Base-by-base conservation (phyloP, 2,329 filamentous ascomycete genomes). In the Fusarium stilboides region DNA sequence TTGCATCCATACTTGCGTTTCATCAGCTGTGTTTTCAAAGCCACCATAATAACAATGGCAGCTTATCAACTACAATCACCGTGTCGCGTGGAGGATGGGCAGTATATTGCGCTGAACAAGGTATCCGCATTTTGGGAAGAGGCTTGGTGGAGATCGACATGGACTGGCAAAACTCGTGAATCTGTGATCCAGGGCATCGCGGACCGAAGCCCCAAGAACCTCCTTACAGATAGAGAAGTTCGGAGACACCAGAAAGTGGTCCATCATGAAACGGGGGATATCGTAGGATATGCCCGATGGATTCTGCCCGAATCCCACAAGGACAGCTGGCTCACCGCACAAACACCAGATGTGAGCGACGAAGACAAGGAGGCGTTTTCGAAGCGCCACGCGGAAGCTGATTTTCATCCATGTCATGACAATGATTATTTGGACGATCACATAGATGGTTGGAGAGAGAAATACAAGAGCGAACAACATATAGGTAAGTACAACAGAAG, bases 201-300 rank as follows among this genome's bases (percentile, higher is more conserved):
- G 8, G 57, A 51, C 5, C 57, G 71, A 5, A 60, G 57, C 1
- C 71, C 72, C 3, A 62, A 67, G 22, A 69, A 68, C 7, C 34
- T 73, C 8, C 54, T 74, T 6, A 65, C 55, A 8, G 47, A 63
- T 1, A 62, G 70, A 42, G 37, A 68, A 12, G 52, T 67, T 3
- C 57, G 69, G 17, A 57, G 73, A 28, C 70, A 75, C 24, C 66
- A 72, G 26, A 70, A 68, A 12, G 45, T 73, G 8, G 43, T 72
- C 2, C 46, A 72, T n/a, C 39, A 19, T 2, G 61, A 51, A 4
- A 72, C 72, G 1, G 69, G 69, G 17, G 62, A 70, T 5, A 65
- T 75, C 3, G 72, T 74, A 3, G 74, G 74, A 0, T 75, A 75
- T 4, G 68, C 68, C 1, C 50, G 68, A 3, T 70, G 68, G 68